Conservation (phyloP, 2,329 filamentous ascomycete genomes). For the Claviceps sp. region DNA sequence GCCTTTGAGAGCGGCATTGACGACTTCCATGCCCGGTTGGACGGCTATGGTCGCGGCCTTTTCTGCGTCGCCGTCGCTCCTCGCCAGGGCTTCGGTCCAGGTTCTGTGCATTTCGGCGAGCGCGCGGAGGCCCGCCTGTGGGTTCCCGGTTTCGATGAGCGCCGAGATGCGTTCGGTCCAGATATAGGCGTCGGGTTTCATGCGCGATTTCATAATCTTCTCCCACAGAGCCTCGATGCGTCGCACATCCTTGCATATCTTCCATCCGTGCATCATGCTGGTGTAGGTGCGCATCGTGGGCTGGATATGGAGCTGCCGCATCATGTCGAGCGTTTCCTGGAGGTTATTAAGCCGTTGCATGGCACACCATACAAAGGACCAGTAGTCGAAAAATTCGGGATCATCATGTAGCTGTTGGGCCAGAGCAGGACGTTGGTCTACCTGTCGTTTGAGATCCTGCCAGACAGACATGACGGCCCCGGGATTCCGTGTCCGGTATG, state of each 20-base stretch:
- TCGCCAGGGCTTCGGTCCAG: constrained; percentile 35
- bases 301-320: constrained; percentile 33
- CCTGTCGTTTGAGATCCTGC: constrained; percentile 16
- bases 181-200: constrained; percentile 47
- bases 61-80: constrained; percentile 10
- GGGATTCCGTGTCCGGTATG: constrained; percentile 17
- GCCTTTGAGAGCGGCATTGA: constrained; percentile 59
- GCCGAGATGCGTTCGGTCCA: constrained; percentile 62
- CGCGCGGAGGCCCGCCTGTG: constrained; percentile 45
- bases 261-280: constrained; percentile 59
- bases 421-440: constrained; percentile 14
- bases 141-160: constrained; percentile 42
- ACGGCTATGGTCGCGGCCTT: constrained; percentile 26
- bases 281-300: constrained; percentile 58
- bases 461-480: constrained; percentile 19
- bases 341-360: constrained; percentile 15
- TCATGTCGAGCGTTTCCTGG: constrained; percentile 27
- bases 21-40: constrained; percentile 46
- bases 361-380: constrained; percentile 27
- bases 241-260: constrained; percentile 40
- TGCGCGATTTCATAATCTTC: constrained; percentile 42
- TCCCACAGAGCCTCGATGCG: constrained; percentile 55
- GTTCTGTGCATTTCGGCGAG: constrained; percentile 51
- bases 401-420: constrained; percentile 17
- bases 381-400: constrained; percentile 25